Base-by-base conservation (phyloP, 75 land plant species). In the Isoetes taiwanensis region DNA sequence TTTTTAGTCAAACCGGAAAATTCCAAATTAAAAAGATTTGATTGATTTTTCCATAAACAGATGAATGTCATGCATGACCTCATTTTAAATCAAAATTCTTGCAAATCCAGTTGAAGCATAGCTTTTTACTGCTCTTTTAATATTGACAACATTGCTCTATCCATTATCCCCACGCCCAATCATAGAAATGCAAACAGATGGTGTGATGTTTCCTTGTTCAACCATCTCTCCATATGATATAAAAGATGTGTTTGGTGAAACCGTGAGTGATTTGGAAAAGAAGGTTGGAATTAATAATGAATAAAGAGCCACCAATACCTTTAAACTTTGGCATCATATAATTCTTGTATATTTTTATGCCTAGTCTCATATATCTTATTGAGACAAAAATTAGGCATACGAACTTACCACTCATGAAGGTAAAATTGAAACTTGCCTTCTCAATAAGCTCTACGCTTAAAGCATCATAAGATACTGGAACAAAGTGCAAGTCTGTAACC, bases 151-250 rank as follows among this genome's bases (percentile, higher is more conserved):
- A 75, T 88, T 93, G 11, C 98, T 95, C 67, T 93, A 93, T 28
- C 98, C 98, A 67, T 82, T 87, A 61, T 93, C 98, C 5, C 77
- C 98, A 79, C 87, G 95, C 34, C 98, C 98, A 33, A 93, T 93
- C 9, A 93, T 90, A 56, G 98, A 95, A 32, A 93, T 84, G 2
- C 88, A 79, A 32, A 88, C 90, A 59, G 98, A 85, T 32, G 81
- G 63, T 39, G 95, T 84, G n/a, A 93, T 93, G 35, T 29, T 57
- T 54, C 98, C 98, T 69, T 93, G 96, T 56, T 93, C 98, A 40
- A 88, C 57, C 90, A 87, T 84, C 72, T 93, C 98, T 19, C 95
- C 98, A 65, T 77, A 93, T 19, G 98, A 93, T 19, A 87, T 76
- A 48, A 79, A 74, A 10, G 95, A 95, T 8, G 74, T 68, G 60